Evolutionary conservation across 2,329 filamentous ascomycete species (phyloP).

Genomic region (Colletotrichum horii): DNA sequence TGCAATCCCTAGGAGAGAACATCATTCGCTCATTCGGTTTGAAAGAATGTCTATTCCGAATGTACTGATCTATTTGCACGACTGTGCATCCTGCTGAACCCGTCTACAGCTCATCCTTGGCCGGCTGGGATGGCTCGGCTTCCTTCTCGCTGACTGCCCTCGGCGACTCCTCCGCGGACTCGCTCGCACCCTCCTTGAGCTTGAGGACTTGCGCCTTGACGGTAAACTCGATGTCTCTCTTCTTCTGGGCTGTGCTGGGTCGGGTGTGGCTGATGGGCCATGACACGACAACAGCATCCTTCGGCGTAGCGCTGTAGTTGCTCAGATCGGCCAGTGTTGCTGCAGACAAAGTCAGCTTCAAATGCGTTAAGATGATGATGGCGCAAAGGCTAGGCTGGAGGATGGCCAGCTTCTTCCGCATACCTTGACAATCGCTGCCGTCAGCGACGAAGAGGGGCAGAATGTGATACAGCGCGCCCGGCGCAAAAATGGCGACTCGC

Average conservation of each 20-base stretch:
- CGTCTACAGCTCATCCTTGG: slow-evolving; percentile 6
- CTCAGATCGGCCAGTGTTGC: slow-evolving; percentile 27
- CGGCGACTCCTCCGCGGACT: background rate
- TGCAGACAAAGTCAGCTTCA: background rate
- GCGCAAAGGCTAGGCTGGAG: background rate
- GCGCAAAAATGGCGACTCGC: slow-evolving; percentile 45
- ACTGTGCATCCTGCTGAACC: background rate
- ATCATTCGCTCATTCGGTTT: background rate
- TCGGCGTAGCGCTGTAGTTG: slow-evolving; percentile 30
- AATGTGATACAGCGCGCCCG: slow-evolving; percentile 47
- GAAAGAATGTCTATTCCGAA: background rate
- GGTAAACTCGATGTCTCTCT: slow-evolving; percentile 32
- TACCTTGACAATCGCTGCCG: slow-evolving; percentile 40
- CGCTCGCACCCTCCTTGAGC: background rate
- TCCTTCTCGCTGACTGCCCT: background rate
- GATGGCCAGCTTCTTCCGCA: background rate
- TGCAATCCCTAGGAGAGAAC: background rate
- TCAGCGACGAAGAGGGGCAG: slow-evolving; percentile 47
- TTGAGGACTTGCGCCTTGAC: slow-evolving; percentile 34
- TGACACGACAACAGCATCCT: slow-evolving; percentile 32
- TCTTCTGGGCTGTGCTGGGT: slow-evolving; percentile 27
- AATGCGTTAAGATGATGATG: background rate
- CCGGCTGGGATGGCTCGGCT: background rate
- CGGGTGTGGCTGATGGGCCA: slow-evolving; percentile 34
- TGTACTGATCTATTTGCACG: background rate